Conservation (phyloP, 176 grass and related monocot species). For the Rhynchospora breviuscula region DNA sequence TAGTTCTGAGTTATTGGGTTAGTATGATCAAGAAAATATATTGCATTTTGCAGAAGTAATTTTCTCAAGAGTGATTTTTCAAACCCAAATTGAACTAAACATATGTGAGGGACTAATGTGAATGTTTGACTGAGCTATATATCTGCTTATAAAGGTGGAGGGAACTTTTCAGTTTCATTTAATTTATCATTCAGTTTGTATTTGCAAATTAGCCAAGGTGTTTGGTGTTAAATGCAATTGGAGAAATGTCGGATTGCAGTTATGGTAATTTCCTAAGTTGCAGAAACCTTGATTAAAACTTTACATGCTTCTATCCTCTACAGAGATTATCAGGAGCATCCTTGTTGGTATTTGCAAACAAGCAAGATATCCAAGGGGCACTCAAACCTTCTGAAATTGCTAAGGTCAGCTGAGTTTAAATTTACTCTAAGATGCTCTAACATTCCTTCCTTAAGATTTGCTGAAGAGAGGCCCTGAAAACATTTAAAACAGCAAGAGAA, state of each 20-base stretch:
- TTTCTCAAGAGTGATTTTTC: neutral
- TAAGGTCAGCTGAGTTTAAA: conserved; percentile 48
- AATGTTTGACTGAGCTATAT: neutral
- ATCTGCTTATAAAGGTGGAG: neutral
- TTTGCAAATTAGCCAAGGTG: neutral
- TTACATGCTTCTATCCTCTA: neutral
- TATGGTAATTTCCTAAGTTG: neutral
- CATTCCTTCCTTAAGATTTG: neutral
- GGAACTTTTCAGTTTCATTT: neutral
- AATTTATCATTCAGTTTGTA: neutral
- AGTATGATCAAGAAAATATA: neutral
- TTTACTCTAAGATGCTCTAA: neutral
- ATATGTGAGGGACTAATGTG: neutral
- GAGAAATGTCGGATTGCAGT: neutral
- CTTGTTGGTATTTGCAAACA: conserved; percentile 94
- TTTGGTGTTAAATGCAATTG: neutral
- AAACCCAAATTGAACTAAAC: neutral
- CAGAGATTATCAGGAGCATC: conserved; percentile 85
- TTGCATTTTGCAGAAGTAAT: neutral
- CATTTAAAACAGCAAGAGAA: neutral
- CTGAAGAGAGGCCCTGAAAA: conserved; percentile 2
- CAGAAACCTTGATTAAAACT: neutral
- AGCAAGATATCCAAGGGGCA: conserved; percentile 93
- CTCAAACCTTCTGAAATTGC: conserved; percentile 81
- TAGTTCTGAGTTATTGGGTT: neutral